These are phyloP conservation scores for Kluyveromyces dobzhanskii DNA, from an alignment of 805 yeast genomes.

Conservation along the genomic window DNA sequence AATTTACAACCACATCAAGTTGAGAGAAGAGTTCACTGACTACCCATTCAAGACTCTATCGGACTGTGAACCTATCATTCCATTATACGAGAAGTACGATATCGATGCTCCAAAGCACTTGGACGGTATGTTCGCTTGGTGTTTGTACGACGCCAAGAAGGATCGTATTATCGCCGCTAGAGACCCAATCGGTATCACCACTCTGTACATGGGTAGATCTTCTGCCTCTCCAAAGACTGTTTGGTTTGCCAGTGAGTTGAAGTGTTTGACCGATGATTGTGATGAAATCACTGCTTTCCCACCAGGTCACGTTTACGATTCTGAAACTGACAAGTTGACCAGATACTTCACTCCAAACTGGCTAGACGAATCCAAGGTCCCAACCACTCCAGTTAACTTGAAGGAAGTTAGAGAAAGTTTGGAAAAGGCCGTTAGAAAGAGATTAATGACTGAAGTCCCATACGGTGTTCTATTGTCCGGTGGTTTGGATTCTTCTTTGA, in stretches of 20 bases:
- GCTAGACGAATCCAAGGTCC: conserved; percentile 80
- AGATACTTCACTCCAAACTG: conserved; percentile 90
- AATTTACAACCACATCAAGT: conserved; percentile 89
- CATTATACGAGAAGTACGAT: conserved; percentile 79
- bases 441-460: conserved; percentile 99
- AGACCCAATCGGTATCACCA: conserved; percentile 97
- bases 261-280: conserved; percentile 90
- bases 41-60: conserved; percentile 78
- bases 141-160: conserved; percentile 68
- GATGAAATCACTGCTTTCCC: conserved; percentile 92
- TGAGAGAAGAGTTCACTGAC: conserved; percentile 66
- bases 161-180: conserved; percentile 95
- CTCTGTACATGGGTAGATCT: conserved; percentile 89
- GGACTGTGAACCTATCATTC: conserved; percentile 98
- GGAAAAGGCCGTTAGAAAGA: conserved; percentile 95
- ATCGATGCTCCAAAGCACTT: conserved; percentile 84
- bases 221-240: conserved; percentile 61
- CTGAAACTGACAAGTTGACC: conserved; percentile 73
- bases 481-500: conserved; percentile 93
- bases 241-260: conserved; percentile 89
- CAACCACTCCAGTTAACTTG: conserved; percentile 69
- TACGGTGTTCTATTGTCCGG: conserved; percentile 97
- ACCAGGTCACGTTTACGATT: conserved; percentile 96
- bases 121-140: conserved; percentile 99
- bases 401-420: conserved; percentile 65